Evolutionary conservation across 164 flowering plant species (phyloP).

Genomic region (Malania oleifera): DNA sequence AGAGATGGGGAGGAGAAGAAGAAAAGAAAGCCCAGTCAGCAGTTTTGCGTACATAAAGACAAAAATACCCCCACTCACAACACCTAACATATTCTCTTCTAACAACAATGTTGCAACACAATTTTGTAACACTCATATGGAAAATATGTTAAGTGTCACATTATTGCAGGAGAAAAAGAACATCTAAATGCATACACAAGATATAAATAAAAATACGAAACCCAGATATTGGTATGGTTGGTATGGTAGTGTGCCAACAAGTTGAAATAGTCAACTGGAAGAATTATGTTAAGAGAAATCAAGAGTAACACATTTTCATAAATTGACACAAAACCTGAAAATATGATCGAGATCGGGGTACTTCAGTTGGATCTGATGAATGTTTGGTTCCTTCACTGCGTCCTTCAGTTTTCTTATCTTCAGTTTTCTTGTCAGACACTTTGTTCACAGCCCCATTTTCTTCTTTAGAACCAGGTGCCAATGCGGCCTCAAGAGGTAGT

Average conservation of each 20-base stretch:
- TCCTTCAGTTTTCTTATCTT: conserved; percentile 34
- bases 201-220: neutral
- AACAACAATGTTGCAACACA: no score
- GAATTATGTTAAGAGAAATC: neutral
- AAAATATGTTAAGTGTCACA: neutral
- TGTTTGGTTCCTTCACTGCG: conserved; percentile 24
- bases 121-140: no score
- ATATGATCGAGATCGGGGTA: conserved; percentile 46
- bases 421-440: conserved; percentile 34
- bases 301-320: neutral
- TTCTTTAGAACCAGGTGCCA: conserved; percentile 32
- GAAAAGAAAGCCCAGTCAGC: no score
- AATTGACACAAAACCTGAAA: conserved; percentile 51
- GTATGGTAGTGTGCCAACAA: neutral
- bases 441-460: conserved; percentile 23
- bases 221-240: no score
- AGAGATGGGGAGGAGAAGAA: no score
- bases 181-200: neutral
- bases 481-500: conserved; percentile 49
- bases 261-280: neutral
- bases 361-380: conserved; percentile 38
- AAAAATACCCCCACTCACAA: no score
- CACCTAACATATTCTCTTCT: no score
- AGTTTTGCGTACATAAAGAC: no score
- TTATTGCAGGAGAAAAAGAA: neutral